A percentile compares a stretch with the other conserved stretches of the same genome.
Conservation (phyloP, 176 grass and related monocot genomes). For the Puccinellia tenuiflora region DNA sequence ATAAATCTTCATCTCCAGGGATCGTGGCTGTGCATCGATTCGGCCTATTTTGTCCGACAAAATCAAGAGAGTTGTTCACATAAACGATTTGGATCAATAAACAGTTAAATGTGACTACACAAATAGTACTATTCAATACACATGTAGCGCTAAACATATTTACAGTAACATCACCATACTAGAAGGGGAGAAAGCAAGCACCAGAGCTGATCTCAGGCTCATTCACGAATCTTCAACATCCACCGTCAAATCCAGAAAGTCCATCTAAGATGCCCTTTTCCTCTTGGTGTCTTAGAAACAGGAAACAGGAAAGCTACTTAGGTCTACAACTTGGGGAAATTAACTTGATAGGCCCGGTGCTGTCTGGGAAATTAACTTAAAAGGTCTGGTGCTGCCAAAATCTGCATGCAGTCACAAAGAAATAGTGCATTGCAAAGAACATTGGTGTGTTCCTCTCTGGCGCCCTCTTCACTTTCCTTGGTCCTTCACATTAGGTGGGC, state of each 20-base stretch:
- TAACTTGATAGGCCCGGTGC: background rate
- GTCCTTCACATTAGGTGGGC: background rate
- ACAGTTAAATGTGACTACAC: background rate
- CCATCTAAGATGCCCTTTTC: background rate
- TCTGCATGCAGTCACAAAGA: background rate
- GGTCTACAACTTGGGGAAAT: too few species aligned
- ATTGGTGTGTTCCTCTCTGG: background rate
- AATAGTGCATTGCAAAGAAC: background rate
- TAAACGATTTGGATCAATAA: background rate
- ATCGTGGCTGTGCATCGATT: too few species aligned
- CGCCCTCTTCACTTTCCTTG: background rate
- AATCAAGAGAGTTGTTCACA: background rate
- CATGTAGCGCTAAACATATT: background rate
- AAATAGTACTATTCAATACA: background rate
- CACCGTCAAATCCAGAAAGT: too few species aligned
- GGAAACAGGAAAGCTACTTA: background rate
- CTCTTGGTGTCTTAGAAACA: background rate
- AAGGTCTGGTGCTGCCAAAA: too few species aligned
- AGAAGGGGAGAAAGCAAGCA: background rate
- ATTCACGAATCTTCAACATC: background rate
- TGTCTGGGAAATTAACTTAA: background rate
- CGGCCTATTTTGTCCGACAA: too few species aligned
- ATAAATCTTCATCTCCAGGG: background rate
- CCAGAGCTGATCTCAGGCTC: background rate
- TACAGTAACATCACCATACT: background rate